Percentiles rank a stretch among this genome's conserved stretches.
phyloP scores from a whole-genome alignment of 2,329 filamentous ascomycete species.

The Neonectria coccinea region DNA sequence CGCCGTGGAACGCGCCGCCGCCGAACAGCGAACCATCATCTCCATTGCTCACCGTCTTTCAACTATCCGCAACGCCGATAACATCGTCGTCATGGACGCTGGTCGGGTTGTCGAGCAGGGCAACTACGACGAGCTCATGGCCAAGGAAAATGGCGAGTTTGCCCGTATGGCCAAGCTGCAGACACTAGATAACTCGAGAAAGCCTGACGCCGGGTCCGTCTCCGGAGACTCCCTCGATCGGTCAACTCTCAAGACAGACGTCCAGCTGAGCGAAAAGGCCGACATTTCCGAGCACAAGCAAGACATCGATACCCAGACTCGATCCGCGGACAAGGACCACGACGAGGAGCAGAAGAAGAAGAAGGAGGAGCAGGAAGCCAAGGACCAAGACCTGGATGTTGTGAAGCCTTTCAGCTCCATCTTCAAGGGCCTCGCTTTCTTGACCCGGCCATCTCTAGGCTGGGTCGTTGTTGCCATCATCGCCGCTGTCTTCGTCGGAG shows the following conservation, averaged over 20 bases:
- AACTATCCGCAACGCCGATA: slow-evolving; percentile 72
- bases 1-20: slow-evolving; percentile 56
- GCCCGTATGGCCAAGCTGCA: slow-evolving; percentile 62
- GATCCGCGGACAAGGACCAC: slow-evolving; percentile 16
- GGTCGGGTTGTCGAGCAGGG: slow-evolving; percentile 73
- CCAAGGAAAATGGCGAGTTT: slow-evolving; percentile 62
- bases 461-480: slow-evolving; percentile 55
- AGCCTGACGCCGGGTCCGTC: slow-evolving; percentile 44
- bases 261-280: slow-evolving; percentile 23
- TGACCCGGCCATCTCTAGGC: slow-evolving; percentile 54
- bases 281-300: slow-evolving; percentile 27
- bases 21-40: slow-evolving; percentile 70
- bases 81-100: slow-evolving; percentile 73
- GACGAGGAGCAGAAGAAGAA: slow-evolving; percentile 17
- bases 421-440: slow-evolving; percentile 51
- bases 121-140: slow-evolving; percentile 69
- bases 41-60: slow-evolving; percentile 73
- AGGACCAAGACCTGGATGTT: slow-evolving; percentile 52
- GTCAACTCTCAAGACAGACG: slow-evolving; percentile 31
- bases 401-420: slow-evolving; percentile 53
- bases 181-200: slow-evolving; percentile 47
- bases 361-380: slow-evolving; percentile 40
- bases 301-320: slow-evolving; percentile 9
- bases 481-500: slow-evolving; percentile 64
- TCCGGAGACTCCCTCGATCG: slow-evolving; percentile 39